Conservation (phyloP, 352 stramenopile species). For the Blastocystis sp. region DNA sequence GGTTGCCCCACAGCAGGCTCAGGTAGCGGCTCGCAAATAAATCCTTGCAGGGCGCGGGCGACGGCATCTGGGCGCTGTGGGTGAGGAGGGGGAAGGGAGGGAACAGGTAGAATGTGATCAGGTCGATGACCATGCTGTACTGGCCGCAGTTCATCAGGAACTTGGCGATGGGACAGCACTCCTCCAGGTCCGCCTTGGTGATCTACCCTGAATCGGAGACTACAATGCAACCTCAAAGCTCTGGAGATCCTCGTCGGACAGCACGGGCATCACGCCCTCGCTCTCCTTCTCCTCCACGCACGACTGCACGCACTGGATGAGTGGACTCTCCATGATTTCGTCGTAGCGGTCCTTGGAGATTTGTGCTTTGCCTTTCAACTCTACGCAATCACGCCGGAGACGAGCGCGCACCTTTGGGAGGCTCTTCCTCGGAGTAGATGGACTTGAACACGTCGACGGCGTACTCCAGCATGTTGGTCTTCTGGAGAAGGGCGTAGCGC, state of each 20-base stretch:
- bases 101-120: conserved; percentile 23
- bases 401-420: background rate
- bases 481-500: background rate
- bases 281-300: background rate
- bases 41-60: background rate
- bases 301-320: background rate
- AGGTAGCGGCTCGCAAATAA: background rate
- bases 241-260: background rate
- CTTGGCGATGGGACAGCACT: background rate
- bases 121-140: background rate
- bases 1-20: background rate
- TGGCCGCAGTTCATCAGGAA: conserved; percentile 38
- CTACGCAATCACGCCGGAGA: background rate
- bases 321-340: background rate
- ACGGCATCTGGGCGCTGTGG: background rate
- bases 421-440: background rate
- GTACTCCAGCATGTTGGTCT: conserved; percentile 27
- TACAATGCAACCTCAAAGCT: background rate
- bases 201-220: background rate
- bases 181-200: background rate
- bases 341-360: background rate
- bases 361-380: background rate
- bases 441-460: conserved; percentile 19
- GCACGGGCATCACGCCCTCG: background rate
- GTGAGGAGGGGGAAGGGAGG: background rate